phyloP scores from a whole-genome alignment of 108 stramenopile species.

The Craspedostauros australis region DNA sequence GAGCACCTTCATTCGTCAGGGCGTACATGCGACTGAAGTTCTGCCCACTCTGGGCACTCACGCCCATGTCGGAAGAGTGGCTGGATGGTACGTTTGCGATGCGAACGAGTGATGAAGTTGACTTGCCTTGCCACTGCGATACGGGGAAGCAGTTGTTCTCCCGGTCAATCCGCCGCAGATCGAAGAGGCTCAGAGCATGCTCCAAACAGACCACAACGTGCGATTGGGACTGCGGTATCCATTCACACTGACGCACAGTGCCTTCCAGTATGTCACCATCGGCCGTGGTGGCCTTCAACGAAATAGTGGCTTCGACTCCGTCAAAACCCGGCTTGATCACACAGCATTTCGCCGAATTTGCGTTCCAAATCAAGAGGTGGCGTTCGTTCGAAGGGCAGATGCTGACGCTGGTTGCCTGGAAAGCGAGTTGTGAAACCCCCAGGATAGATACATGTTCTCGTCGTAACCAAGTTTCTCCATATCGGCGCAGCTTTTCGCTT shows the following conservation, averaged over 20 bases:
- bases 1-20: too few relatives aligned
- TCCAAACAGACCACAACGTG: slow-evolving; percentile 50
- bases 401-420: slow-evolving; percentile 49
- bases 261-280: slow-evolving; percentile 60
- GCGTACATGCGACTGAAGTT: too few relatives aligned
- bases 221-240: slow-evolving; percentile 58
- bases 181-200: slow-evolving; percentile 52
- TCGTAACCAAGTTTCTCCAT: too few relatives aligned
- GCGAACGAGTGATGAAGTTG: too few relatives aligned
- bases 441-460: slow-evolving; percentile 46
- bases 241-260: slow-evolving; percentile 50
- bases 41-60: too few relatives aligned
- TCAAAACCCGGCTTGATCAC: slow-evolving; percentile 40
- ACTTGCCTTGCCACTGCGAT: too few relatives aligned
- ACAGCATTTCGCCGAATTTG: slow-evolving; percentile 42
- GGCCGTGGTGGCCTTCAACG: slow-evolving; percentile 37
- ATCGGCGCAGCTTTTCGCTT: too few relatives aligned
- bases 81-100: too few relatives aligned
- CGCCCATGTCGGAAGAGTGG: too few relatives aligned
- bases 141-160: too few relatives aligned
- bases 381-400: slow-evolving; percentile 54
- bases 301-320: slow-evolving; percentile 47
- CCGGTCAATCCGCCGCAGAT: too few relatives aligned
- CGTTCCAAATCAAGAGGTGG: slow-evolving; percentile 64
- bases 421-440: slow-evolving; percentile 36